Evolutionary conservation across 768 basidiomycete genomes (phyloP).

Genomic region (Pleurotus ostreatus): DNA sequence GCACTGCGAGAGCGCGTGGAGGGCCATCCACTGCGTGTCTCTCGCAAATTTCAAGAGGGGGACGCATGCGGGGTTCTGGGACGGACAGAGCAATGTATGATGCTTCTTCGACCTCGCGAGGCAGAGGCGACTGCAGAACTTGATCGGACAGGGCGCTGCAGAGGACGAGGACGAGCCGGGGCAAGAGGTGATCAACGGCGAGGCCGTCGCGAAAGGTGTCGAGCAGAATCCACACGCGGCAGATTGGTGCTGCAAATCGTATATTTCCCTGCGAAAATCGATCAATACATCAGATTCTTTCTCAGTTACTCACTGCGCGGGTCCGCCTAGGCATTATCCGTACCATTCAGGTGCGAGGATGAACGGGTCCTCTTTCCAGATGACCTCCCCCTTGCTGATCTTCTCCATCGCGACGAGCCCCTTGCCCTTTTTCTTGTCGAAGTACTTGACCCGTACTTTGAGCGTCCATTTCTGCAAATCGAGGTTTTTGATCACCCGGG

Average conservation of each 20-base stretch:
- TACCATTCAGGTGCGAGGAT: conserved; percentile 80
- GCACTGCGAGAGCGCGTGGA: conserved; percentile 69
- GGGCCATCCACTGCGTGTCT: conserved; percentile 64
- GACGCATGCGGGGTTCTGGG: conserved; percentile 65
- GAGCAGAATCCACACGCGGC: conserved; percentile 73
- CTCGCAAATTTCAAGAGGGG: conserved; percentile 60
- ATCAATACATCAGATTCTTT: neutral
- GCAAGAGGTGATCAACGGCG: conserved; percentile 50
- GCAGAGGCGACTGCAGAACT: conserved; percentile 83
- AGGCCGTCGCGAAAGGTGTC: conserved; percentile 47
- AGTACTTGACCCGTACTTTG: conserved; percentile 65
- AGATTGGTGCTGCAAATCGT: conserved; percentile 57
- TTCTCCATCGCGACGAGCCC: conserved; percentile 71
- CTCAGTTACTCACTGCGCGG: too few relatives aligned
- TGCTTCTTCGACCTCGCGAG: conserved; percentile 55
- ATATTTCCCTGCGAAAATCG: conserved; percentile 60
- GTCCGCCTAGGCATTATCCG: too few relatives aligned
- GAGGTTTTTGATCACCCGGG: conserved; percentile 57
- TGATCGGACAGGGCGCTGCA: conserved; percentile 45
- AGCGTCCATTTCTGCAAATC: conserved; percentile 59
- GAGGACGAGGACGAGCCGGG: conserved; percentile 36
- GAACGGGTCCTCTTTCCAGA: conserved; percentile 88
- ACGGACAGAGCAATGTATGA: conserved; percentile 71
- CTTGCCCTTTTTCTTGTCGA: conserved; percentile 72
- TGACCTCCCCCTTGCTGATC: conserved; percentile 65